Conservation (phyloP, 768 basidiomycete genomes). For the Lanmaoa pseudosensibilis region DNA sequence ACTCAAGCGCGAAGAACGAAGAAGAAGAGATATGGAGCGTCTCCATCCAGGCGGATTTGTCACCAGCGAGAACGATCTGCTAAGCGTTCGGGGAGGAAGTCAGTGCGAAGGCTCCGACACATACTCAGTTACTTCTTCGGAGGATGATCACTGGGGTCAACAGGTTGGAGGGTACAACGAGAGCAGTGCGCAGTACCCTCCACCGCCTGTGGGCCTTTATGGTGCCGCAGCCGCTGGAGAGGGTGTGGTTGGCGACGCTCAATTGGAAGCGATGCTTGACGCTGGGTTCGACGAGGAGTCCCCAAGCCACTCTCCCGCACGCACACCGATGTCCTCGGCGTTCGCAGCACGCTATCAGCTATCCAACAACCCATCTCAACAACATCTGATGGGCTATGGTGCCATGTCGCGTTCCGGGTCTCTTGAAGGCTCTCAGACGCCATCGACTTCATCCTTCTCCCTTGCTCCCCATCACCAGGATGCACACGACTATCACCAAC, state of each 20-base stretch:
- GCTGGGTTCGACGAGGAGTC: constrained; percentile 73
- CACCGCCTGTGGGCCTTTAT: constrained; percentile 76
- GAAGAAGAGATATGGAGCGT: constrained; percentile 80
- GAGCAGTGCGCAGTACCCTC: constrained; percentile 71
- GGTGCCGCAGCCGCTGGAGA: constrained; percentile 35
- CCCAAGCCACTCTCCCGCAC: constrained; percentile 48
- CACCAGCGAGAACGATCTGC: constrained; percentile 59
- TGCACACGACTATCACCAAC: constrained; percentile 40
- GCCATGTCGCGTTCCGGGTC: constrained; percentile 54
- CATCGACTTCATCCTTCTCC: constrained; percentile 36
- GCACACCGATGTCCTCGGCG: constrained; percentile 29
- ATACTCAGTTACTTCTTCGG: constrained; percentile 77
- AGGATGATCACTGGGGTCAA: constrained; percentile 93
- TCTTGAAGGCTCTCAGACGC: constrained; percentile 19
- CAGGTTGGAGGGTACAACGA: constrained; percentile 98
- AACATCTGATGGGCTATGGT: constrained; percentile 46
- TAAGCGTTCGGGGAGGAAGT: constrained; percentile 57
- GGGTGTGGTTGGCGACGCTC: constrained; percentile 60
- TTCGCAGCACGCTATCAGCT: constrained; percentile 62
- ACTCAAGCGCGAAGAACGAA: constrained; percentile 79
- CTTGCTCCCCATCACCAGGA: constrained; percentile 24
- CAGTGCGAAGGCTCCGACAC: constrained; percentile 82
- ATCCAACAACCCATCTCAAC: constrained; percentile 49
- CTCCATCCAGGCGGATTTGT: constrained; percentile 68
- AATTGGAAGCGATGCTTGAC: constrained; percentile 92